These are phyloP conservation scores for Turritis glabra DNA, from an alignment of 345 rosid species.

Conservation along the genomic window DNA sequence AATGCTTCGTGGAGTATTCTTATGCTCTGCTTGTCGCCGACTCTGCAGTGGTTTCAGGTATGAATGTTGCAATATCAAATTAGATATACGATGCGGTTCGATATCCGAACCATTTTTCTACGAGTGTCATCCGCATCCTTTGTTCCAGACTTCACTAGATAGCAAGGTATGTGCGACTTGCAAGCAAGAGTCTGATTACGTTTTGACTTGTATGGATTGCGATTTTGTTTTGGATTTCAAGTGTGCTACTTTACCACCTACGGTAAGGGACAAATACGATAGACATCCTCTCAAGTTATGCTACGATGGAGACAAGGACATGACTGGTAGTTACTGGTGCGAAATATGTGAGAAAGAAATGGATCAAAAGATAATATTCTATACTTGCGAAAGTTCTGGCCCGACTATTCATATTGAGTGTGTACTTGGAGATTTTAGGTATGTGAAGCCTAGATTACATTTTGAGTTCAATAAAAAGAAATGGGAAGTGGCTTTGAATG, in stretches of 20 bases:
- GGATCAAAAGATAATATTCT: conserved; percentile 17
- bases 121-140: conserved; percentile 16
- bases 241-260: not conserved
- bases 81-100: not conserved
- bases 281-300: conserved; percentile 8
- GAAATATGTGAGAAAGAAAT: conserved; percentile 7
- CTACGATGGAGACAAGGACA: conserved; percentile 13
- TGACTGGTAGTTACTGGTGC: conserved; percentile 4
- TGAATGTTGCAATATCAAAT: not conserved
- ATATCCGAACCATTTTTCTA: conserved; percentile 8
- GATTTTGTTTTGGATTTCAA: conserved; percentile 17
- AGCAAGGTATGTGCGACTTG: conserved; percentile 11
- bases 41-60: conserved; percentile 11
- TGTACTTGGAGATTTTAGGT: conserved; percentile 16
- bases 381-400: not conserved
- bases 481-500: conserved; percentile 22
- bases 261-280: conserved; percentile 7
- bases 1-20: not conserved
- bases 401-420: conserved; percentile 18
- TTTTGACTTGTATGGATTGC: conserved; percentile 20
- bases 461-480: conserved; percentile 13
- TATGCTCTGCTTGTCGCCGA: conserved; percentile 3
- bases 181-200: not conserved
- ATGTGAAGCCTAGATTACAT: not conserved
- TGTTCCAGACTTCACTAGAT: not conserved